These are phyloP conservation scores for Magnaporthiopsis rhizophila DNA, from an alignment of 2,329 filamentous ascomycete species.

Conservation along the genomic window DNA sequence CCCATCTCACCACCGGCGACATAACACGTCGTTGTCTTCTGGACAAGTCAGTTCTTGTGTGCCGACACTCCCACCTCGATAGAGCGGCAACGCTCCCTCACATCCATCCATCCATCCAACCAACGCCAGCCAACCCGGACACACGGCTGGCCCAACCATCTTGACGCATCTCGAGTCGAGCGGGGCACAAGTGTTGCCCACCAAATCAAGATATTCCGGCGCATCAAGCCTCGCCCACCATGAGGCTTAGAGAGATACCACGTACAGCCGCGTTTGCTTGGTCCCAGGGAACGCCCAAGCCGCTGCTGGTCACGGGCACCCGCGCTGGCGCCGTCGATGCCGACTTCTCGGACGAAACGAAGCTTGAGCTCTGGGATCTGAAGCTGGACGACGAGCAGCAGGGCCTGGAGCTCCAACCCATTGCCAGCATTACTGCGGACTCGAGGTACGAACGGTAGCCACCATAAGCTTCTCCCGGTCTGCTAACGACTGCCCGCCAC, in stretches of 20 bases:
- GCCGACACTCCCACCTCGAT: no score
- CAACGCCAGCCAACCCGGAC: no score
- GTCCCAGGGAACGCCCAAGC: constrained; percentile 73
- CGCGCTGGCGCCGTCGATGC: constrained; percentile 91
- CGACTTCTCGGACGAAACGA: constrained; percentile 96
- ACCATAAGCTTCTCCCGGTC: constrained; percentile 7
- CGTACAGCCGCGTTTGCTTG: constrained; percentile 96
- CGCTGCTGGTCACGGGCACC: constrained; percentile 86
- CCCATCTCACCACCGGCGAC: no score
- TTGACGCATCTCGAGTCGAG: no score
- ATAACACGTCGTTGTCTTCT: no score
- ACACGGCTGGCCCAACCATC: no score
- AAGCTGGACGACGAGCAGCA: constrained; percentile 69
- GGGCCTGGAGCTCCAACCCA: constrained; percentile 75
- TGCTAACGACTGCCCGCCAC: constrained; percentile 8
- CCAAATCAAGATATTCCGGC: neutral
- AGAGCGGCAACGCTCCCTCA: no score
- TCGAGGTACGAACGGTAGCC: constrained; percentile 57
- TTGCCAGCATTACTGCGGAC: constrained; percentile 77
- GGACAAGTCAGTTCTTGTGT: no score
- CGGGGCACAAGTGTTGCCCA: no score
- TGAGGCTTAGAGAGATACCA: constrained; percentile 95
- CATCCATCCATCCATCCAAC: no score
- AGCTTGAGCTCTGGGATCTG: constrained; percentile 93
- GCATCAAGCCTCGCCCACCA: constrained; percentile 31